Base-by-base conservation (phyloP, 177 flowering plant genomes). In the Telopea speciosissima region DNA sequence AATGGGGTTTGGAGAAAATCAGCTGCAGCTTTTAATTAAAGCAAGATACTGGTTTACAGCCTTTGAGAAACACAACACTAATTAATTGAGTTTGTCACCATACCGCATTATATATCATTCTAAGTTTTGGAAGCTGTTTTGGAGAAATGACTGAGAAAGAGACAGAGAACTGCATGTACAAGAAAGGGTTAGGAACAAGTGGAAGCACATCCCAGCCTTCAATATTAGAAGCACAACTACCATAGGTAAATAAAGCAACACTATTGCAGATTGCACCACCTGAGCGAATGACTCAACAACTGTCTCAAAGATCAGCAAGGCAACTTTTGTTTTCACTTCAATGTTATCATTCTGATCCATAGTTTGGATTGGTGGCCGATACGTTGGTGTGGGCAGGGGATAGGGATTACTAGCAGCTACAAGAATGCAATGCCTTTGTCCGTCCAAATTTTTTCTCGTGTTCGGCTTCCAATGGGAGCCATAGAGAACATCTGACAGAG, bases 61-160 rank as follows among this genome's bases (percentile, higher is more conserved):
- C 67, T 19, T 36, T 54, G 25, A 45, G 10, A 62, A 28, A 4
- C 26, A 52, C 16, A 17, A 60, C n/a, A 5, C 63, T 19, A 26
- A 67, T 59, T 26, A 69, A 59, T 36, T 58, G 19, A 52, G 74
- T 77, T 59, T 66, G 62, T 52, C 68, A 62, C 49, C 73, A 79
- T 88, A 92, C 99, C 84, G 87, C 92, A 79, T 80, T 82, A 76
- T 85, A 95, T 74, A 95, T 87, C 40, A 86, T 83, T 83, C 72
- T 85, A 40, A 92, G 87, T 76, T 92, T 92, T 33, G 89, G 91
- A 70, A 90, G 90, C 80, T 88, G 90, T 69, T 89, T 92, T 10
- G 99, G 96, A 77, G 92, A 92, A 56, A 95, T 87, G 74, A 95
- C 90, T 22, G 99, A 95, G 26, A 95, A 74, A 70, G 97, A 90